These are phyloP conservation scores for Rhizopogon vulgaris DNA, from an alignment of 768 basidiomycete genomes.

Conservation along the genomic window DNA sequence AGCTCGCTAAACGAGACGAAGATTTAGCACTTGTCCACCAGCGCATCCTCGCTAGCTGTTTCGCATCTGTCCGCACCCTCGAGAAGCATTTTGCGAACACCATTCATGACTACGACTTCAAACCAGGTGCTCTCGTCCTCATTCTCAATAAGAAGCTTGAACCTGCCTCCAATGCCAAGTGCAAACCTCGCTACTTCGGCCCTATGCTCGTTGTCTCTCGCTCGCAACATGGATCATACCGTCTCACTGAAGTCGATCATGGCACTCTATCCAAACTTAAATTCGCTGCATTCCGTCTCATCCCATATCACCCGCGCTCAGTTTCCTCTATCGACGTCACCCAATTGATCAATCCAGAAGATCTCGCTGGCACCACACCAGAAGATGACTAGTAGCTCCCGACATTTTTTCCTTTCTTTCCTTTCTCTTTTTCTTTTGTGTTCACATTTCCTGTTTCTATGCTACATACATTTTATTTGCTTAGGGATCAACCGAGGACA, in stretches of 20 bases:
- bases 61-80: slow-evolving; percentile 8
- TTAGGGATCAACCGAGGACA: too few species aligned
- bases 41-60: slow-evolving; percentile 5
- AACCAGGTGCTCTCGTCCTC: slow-evolving; percentile 22
- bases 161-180: slow-evolving; percentile 7
- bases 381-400: background rate
- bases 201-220: too few species aligned
- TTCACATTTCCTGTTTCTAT: too few species aligned
- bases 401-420: too few species aligned
- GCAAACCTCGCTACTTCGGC: background rate
- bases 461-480: too few species aligned
- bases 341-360: background rate
- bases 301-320: background rate
- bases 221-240: too few species aligned
- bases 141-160: slow-evolving; percentile 22
- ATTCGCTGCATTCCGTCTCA: background rate
- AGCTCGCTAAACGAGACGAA: slow-evolving; percentile 16
- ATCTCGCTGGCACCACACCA: background rate
- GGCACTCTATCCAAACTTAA: background rate
- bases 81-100: slow-evolving; percentile 7
- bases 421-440: too few species aligned
- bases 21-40: slow-evolving; percentile 4
- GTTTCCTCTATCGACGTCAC: background rate
- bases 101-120: slow-evolving; percentile 21
- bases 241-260: background rate